Evolutionary conservation across 1,284 basidiomycete species (phyloP).

Genomic region (Malassezia arunalokei): DNA sequence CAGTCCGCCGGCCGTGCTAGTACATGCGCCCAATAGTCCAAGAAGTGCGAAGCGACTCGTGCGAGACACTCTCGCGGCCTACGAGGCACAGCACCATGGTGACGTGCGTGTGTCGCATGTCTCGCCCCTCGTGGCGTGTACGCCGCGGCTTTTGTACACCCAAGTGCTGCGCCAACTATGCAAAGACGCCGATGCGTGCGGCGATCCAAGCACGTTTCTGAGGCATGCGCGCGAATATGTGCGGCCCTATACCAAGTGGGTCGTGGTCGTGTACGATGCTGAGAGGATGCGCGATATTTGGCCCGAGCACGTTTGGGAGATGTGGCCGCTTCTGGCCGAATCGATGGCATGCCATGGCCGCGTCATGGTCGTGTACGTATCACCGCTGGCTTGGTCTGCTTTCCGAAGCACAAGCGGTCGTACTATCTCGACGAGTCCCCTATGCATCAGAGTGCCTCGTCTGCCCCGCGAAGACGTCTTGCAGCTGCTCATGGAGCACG

Average conservation of each 20-base stretch:
- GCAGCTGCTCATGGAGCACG: slow-evolving; percentile 13
- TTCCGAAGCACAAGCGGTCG: slow-evolving; percentile 23
- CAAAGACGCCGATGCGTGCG: not conserved
- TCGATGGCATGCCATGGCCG: slow-evolving; percentile 16
- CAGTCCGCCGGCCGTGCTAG: not conserved
- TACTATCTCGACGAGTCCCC: slow-evolving; percentile 23
- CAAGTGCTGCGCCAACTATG: slow-evolving; percentile 8
- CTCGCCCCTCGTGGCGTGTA: slow-evolving; percentile 7
- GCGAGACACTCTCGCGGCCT: not conserved
- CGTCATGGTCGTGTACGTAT: slow-evolving; percentile 22
- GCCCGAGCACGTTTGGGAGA: slow-evolving; percentile 34
- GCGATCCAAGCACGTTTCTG: slow-evolving; percentile 7
- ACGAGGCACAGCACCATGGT: not conserved
- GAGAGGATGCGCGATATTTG: slow-evolving; percentile 35
- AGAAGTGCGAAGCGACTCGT: not conserved
- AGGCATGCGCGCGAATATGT: not conserved
- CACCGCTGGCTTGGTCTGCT: slow-evolving; percentile 25
- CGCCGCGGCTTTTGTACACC: slow-evolving; percentile 6
- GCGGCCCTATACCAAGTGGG: slow-evolving; percentile 6
- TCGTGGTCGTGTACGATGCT: slow-evolving; percentile 28
- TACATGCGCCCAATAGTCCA: slow-evolving; percentile 4
- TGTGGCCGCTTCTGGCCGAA: slow-evolving; percentile 23
- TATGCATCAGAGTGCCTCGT: slow-evolving; percentile 23
- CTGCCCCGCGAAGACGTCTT: slow-evolving; percentile 22
- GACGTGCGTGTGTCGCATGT: slow-evolving; percentile 1